Percentiles rank a stretch among this genome's conserved stretches.
Evolutionary conservation across 441 rosid genomes (phyloP).

Genomic region (Pelargonium citronellum): DNA sequence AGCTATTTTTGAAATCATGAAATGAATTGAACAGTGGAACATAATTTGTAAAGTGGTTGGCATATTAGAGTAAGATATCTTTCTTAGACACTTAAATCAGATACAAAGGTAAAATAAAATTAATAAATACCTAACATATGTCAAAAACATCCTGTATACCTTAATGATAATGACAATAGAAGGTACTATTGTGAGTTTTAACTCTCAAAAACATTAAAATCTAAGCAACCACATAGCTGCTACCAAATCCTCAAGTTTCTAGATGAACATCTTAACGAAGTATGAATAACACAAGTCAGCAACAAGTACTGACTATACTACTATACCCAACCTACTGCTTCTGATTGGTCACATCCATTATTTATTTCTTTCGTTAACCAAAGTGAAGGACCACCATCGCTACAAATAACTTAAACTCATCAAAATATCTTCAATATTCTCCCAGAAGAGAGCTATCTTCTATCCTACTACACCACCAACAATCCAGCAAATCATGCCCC

Average conservation of each 20-base stretch:
- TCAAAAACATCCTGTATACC: background rate
- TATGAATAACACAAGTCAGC: background rate
- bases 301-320: background rate
- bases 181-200: background rate
- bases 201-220: background rate
- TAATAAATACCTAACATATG: background rate
- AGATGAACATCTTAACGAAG: too few species aligned
- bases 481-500: background rate
- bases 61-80: background rate
- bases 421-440: background rate
- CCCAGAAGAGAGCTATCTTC: background rate
- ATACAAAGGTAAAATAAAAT: background rate
- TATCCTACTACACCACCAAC: background rate
- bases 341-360: background rate
- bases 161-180: background rate
- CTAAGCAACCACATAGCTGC: too few species aligned
- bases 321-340: background rate
- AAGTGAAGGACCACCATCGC: background rate
- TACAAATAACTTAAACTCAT: background rate
- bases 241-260: too few species aligned
- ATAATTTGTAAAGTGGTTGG: background rate
- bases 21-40: too few species aligned
- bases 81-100: background rate
- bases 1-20: too few species aligned
- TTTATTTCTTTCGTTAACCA: background rate